Base-by-base conservation (phyloP, 2,329 filamentous ascomycete species). In the Alternaria longipes region DNA sequence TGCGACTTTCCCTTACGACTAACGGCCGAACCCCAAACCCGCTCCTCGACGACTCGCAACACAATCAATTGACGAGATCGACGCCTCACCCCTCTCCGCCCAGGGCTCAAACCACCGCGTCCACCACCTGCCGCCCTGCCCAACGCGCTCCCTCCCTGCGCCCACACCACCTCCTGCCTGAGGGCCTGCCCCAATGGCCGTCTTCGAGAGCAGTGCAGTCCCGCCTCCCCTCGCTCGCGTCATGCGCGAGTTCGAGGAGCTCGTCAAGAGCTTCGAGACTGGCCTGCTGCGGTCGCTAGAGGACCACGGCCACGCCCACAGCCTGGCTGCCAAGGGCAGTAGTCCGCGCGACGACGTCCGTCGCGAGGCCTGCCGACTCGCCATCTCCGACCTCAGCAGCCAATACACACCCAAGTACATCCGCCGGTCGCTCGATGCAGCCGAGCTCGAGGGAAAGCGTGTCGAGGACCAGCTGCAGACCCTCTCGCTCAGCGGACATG, bases 161-260 rank as follows among this genome's bases (percentile, higher is more conserved):
- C 44, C 50, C 30, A 26, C 56, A 34, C 58, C 62, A n/a, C 56
- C 49, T 41, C 46, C 51, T 44, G 63, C 53, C 58, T 62, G 26
- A 47, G 60, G 40, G 47, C 47, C 55, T 18, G 58, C 47, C 60
- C 63, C 70, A 65, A 76, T 75, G 74, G 73, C 73, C 63, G 62
- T 67, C 41, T 64, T 69, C 50, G 71, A 75, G 64, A 67, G 62
- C 60, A 65, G 72, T 34, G 63, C 64, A 47, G 62, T 58, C 44
- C 49, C 56, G 34, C 65, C 70, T 36, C 62, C 66, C 57, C 68
- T 76, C 60, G 70, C 68, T 41, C 73, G 70, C 30, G 68, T 75
- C 28, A 72, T 76, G 75, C 73, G 69, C 66, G 72, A 76, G 59
- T 76, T 74, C 57, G 67, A 77, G 50, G 70, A 76, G 59, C 69